These are phyloP conservation scores for Beauveria brongniartii DNA, from an alignment of 2,329 filamentous ascomycete species.

Conservation along the genomic window DNA sequence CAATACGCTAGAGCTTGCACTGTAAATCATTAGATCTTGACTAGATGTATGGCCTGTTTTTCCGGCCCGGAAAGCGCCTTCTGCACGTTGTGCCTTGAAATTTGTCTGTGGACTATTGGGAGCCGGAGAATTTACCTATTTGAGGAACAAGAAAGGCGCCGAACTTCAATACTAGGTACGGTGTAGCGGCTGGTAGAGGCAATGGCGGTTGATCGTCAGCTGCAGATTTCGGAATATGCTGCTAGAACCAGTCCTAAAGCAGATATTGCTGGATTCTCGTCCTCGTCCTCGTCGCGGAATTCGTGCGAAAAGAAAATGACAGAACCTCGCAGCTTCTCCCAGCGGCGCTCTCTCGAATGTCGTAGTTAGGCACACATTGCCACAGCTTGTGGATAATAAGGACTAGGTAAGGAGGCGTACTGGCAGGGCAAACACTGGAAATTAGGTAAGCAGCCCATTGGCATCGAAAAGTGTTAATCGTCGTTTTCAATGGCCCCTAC, in stretches of 20 bases:
- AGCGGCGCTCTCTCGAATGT: constrained; percentile 18
- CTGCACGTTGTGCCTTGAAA: background rate
- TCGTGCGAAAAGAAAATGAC: background rate
- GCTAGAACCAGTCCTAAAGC: background rate
- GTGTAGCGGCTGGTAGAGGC: background rate
- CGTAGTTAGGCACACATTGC: constrained; percentile 8
- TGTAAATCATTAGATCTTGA: background rate
- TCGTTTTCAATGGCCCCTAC: too few species aligned
- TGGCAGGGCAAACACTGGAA: constrained; percentile 1
- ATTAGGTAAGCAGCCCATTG: constrained; percentile 10
- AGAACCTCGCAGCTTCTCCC: background rate
- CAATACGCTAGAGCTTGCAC: background rate
- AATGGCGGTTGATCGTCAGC: background rate
- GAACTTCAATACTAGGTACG: background rate
- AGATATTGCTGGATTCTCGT: background rate
- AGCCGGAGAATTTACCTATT: background rate
- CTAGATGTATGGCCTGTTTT: background rate
- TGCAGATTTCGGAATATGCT: background rate
- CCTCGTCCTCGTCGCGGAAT: background rate
- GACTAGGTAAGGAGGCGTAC: constrained; percentile 19
- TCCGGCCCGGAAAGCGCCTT: background rate
- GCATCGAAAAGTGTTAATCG: background rate
- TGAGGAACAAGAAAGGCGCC: background rate
- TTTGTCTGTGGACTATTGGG: background rate
- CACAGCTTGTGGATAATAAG: constrained; percentile 16